A percentile compares a stretch with the other conserved stretches of the same genome.
Conservation (phyloP, 2,329 filamentous ascomycete genomes). For the Fusarium cicatricum region DNA sequence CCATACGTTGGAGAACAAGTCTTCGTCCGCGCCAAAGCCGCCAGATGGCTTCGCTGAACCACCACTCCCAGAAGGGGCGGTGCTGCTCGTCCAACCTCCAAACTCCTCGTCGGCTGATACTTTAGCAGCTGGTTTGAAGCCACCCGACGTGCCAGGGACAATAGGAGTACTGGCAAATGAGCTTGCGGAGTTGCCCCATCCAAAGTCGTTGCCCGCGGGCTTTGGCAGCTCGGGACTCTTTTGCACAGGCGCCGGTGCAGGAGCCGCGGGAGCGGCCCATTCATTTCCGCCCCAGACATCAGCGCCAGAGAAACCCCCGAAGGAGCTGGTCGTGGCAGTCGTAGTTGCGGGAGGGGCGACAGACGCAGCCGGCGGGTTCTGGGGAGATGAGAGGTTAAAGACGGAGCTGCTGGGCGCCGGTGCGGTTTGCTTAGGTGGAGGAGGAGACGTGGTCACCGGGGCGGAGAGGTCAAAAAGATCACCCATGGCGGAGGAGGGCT, state of each 20-base stretch:
- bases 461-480: conserved; percentile 84
- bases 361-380: conserved; percentile 55
- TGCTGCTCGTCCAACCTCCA: conserved; percentile 88
- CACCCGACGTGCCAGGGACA: conserved; percentile 69
- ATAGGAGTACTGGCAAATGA: conserved; percentile 68
- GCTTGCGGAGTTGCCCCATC: conserved; percentile 59
- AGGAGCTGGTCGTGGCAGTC: conserved; percentile 41
- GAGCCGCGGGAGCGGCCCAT: conserved; percentile 70
- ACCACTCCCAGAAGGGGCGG: conserved; percentile 53
- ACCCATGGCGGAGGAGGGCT: conserved; percentile 67
- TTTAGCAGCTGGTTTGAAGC: conserved; percentile 70
- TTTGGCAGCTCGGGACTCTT: conserved; percentile 66
- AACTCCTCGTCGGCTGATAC: conserved; percentile 94
- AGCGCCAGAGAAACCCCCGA: conserved; percentile 57
- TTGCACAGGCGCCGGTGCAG: conserved; percentile 56
- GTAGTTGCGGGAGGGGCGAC: conserved; percentile 51
- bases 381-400: conserved; percentile 78
- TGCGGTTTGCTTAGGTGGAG: conserved; percentile 49
- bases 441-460: conserved; percentile 56
- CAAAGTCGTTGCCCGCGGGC: conserved; percentile 66
- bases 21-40: conserved; percentile 75
- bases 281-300: conserved; percentile 90
- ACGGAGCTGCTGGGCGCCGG: conserved; percentile 67
- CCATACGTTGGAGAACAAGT: conserved; percentile 97
- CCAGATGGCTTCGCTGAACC: conserved; percentile 60